Base-by-base conservation (phyloP, 2,329 filamentous ascomycete genomes). In the Mycosphaerella arachidis region DNA sequence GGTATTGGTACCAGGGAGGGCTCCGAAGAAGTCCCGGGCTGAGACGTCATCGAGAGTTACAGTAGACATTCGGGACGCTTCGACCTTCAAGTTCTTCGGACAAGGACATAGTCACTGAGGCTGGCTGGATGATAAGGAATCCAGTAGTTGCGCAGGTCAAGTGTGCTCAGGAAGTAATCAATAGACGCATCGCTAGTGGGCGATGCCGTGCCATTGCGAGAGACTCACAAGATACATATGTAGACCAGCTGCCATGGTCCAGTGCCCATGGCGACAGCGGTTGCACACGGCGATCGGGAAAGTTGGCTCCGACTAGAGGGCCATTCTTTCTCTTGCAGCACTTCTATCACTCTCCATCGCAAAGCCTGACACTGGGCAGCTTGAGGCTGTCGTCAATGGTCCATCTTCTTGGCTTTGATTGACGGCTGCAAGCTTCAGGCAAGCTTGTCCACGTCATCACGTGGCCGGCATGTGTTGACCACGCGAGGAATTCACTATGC, bases 101-200 rank as follows among this genome's bases (percentile, higher is more conserved):
- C n/a, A n/a, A n/a, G n/a, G n/a, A n/a, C n/a, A n/a, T n/a, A n/a
- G n/a, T n/a, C n/a, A n/a, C n/a, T n/a, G n/a, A n/a, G n/a, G n/a
- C n/a, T n/a, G 7, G 70, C 67, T 2, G 63, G 61, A 8, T 56
- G 20, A 53, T 72, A 72, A 5, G 64, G 67, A 58, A 71, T 68
- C 73, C 73, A 75, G 24, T 66, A 58, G 40, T 75, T 74, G 33
- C 68, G 71, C 6, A 65, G 64, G 2, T 72, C 71, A 12, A 75
- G 66, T 1, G 48, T 46, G 24, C 63, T 66, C 2, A 75, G 55
- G 46, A 71, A 75, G 4, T 58, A 56, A 18, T 71, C 66, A 18
- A 72, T 43, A 5, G 65, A 40, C 9, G 63, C 66, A 31, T 70
- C 64, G 20, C 68, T 69, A 0, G 72, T 74, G 2, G 73, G 73